Base-by-base conservation (phyloP, 2,329 filamentous ascomycete genomes). In the Didymellaceae sp. region DNA sequence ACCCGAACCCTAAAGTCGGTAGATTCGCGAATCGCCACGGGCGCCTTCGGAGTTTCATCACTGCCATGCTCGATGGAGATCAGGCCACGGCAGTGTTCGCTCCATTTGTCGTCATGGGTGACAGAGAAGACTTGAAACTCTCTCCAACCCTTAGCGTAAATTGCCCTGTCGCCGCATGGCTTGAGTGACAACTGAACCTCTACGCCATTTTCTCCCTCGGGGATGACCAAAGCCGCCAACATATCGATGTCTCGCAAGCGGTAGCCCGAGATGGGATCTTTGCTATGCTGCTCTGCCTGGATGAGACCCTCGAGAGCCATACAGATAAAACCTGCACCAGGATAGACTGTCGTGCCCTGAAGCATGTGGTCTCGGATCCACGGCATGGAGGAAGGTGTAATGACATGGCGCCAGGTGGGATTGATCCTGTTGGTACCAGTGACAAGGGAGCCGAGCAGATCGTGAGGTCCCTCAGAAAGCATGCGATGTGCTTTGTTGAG, bases 201-300 rank as follows among this genome's bases (percentile, higher is more conserved):
- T 4, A 68, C 35, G 1, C 65, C 67, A n/a, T 61, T 59, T 5
- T 58, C 42, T 4, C 48, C 45, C 1, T 70, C 65, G 1, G 66
- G 59, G 3, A 71, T 56, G 1, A 66, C 55, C 4, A 63, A 43
- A 2, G 61, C 58, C 9, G 51, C 34, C 3, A 51, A 49, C 6
- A 64, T 55, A 14, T 45, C 56, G 16, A 63, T 49, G 30, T 67
- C 58, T 8, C 62, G 54, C 10, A 67, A 46, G 25, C 50, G 48
- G n/a, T 54, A 59, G n/a, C 54, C 55, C 3, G 33, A 22, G 14
- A 44, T 18, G 1, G 17, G 5, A 10, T 25, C n/a, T 9, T 40
- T n/a, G n/a, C n/a, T 26, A 32, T 31, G 22, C 26, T 33, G 20
- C 25, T 40, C 11, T 8, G 35, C 22, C 24, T 52, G 48, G 16